These are phyloP conservation scores for Endocalyx cinctus DNA, from an alignment of 2,329 filamentous ascomycete species.

Conservation along the genomic window DNA sequence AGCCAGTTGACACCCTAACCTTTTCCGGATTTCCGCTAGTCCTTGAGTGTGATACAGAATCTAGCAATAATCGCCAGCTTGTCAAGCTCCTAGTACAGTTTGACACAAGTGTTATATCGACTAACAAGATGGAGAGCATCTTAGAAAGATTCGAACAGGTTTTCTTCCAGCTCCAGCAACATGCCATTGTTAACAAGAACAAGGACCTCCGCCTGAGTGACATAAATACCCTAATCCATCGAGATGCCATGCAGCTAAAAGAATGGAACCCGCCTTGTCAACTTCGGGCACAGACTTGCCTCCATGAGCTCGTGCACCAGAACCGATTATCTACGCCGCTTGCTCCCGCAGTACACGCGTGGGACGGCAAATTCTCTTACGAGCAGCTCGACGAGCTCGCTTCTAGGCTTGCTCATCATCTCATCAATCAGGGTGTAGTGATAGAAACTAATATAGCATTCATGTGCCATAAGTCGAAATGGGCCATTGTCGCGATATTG, in stretches of 20 bases:
- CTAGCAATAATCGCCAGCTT: too few relatives aligned
- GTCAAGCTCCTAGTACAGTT: too few relatives aligned
- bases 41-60: neutral
- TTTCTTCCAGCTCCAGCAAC: too few relatives aligned
- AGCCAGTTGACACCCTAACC: neutral
- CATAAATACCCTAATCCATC: too few relatives aligned
- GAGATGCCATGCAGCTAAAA: neutral
- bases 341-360: neutral
- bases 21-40: neutral
- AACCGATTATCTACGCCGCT: neutral
- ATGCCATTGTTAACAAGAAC: too few relatives aligned
- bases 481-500: constrained; percentile 16
- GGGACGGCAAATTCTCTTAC: neutral
- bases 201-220: neutral
- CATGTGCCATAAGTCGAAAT: constrained; percentile 13
- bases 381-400: neutral
- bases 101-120: too few relatives aligned
- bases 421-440: constrained; percentile 3
- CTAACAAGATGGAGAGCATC: too few relatives aligned
- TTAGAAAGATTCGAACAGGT: too few relatives aligned
- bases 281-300: neutral
- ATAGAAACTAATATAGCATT: constrained; percentile 12
- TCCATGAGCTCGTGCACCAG: neutral
- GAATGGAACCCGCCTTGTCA: neutral
- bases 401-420: neutral